Percentiles rank a stretch among this genome's conserved stretches.
Conservation (phyloP, 1,139 yeast species). For the Nakaseomyces kungkrabaensis region DNA sequence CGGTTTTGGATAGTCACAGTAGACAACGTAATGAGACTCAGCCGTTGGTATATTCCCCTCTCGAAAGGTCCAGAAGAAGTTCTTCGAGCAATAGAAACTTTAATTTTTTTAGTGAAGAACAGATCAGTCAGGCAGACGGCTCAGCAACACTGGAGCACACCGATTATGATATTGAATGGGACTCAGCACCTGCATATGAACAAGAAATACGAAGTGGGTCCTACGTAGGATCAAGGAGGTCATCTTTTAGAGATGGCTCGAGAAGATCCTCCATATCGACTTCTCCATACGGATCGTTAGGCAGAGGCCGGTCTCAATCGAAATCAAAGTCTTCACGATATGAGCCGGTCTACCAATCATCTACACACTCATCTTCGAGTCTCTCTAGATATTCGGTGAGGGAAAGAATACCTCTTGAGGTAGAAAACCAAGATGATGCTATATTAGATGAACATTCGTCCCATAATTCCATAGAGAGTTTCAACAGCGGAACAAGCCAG, state of each 20-base stretch:
- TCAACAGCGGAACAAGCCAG: constrained; percentile 8
- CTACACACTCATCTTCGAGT: constrained; percentile 29
- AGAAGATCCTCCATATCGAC: constrained; percentile 8
- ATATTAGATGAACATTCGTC: constrained; percentile 16
- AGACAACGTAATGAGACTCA: constrained; percentile 9
- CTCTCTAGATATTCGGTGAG: constrained; percentile 34
- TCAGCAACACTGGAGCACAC: constrained; percentile 57
- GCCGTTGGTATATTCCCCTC: constrained; percentile 10
- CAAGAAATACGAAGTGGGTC: constrained; percentile 32
- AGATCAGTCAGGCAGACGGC: constrained; percentile 80
- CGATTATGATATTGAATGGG: constrained; percentile 64
- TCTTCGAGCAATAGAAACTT: constrained; percentile 37
- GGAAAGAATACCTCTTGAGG: constrained; percentile 35
- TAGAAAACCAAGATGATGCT: constrained; percentile 26
- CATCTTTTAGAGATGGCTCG: constrained; percentile 19
- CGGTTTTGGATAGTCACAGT: constrained; percentile 4
- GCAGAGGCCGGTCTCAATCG: constrained; percentile 4
- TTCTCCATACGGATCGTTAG: constrained; percentile 4
- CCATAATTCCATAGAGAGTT: constrained; percentile 9
- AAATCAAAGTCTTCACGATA: not conserved
- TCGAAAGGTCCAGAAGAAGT: constrained; percentile 17
- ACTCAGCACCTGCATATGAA: constrained; percentile 37
- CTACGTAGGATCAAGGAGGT: constrained; percentile 21
- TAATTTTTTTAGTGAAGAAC: constrained; percentile 72
- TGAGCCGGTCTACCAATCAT: constrained; percentile 13